Conservation (phyloP, 805 yeast species). For the Wickerhamomyces kurtzmanii region DNA sequence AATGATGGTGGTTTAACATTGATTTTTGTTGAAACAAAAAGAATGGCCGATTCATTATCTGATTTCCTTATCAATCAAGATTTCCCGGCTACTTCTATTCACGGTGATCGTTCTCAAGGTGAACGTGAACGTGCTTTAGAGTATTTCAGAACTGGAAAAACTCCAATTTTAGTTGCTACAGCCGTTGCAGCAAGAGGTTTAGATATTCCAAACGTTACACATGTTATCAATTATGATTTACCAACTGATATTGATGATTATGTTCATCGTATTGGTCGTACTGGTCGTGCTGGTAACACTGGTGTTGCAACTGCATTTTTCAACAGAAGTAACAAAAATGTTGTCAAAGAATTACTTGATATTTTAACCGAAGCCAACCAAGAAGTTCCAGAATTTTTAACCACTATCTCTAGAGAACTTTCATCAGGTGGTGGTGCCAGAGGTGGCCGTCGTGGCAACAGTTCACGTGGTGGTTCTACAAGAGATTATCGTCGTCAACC, state of each 20-base stretch:
- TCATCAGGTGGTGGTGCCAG: constrained; percentile 49
- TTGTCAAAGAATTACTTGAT: constrained; percentile 80
- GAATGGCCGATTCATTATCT: constrained; percentile 94
- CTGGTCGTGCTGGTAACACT: constrained; percentile 99
- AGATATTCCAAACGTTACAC: constrained; percentile 98
- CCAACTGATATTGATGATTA: constrained; percentile 97
- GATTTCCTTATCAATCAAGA: constrained; percentile 84
- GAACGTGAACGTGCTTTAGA: constrained; percentile 98
- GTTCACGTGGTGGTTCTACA: constrained; percentile 27
- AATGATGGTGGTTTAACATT: constrained; percentile 81
- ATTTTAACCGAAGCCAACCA: constrained; percentile 93
- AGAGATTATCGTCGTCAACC: constrained; percentile 44
- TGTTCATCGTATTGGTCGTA: constrained; percentile 99
- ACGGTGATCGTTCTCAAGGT: constrained; percentile 96
- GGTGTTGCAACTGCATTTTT: constrained; percentile 98
- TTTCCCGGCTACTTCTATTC: constrained; percentile 97
- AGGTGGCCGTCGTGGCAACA: constrained; percentile 34
- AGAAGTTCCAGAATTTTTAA: constrained; percentile 88
- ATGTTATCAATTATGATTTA: constrained; percentile 93
- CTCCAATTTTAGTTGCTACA: constrained; percentile 95
- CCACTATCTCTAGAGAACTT: constrained; percentile 69
- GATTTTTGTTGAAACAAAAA: constrained; percentile 95
- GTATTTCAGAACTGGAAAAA: constrained; percentile 83
- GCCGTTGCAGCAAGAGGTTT: constrained; percentile 99
- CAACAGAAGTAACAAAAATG: constrained; percentile 88